phyloP scores from a whole-genome alignment of 192 early-diverging fungal species.

The Entophlyctis luteolus region DNA sequence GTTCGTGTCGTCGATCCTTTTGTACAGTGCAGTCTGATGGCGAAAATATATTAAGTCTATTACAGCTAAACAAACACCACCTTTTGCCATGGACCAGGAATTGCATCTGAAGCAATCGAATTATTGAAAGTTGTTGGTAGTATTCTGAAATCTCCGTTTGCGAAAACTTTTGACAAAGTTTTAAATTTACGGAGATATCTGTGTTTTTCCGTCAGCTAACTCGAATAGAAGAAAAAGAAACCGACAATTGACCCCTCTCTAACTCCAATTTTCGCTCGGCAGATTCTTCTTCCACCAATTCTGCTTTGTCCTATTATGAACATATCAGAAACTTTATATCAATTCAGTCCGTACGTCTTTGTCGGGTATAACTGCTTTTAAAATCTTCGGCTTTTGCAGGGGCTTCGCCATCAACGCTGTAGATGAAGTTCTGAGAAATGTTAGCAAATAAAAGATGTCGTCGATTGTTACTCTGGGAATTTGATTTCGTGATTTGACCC shows the following conservation, averaged over 20 bases:
- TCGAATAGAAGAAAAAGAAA: background rate
- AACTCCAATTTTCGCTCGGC: slow-evolving; percentile 37
- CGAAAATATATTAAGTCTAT: background rate
- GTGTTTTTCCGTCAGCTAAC: background rate
- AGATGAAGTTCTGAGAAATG: slow-evolving; percentile 8
- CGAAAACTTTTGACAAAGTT: slow-evolving; percentile 53
- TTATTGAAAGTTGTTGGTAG: slow-evolving; percentile 26
- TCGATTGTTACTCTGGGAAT: background rate
- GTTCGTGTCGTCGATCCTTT: slow-evolving; percentile 46
- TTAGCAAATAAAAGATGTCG: background rate
- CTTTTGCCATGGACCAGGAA: slow-evolving; percentile 50
- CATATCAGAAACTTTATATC: background rate
- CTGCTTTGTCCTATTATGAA: slow-evolving; percentile 23
- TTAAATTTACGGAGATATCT: slow-evolving; percentile 58
- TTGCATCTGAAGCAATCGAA: background rate
- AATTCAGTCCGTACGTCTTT: slow-evolving; percentile 1
- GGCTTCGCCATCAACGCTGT: slow-evolving; percentile 12
- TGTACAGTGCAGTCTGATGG: slow-evolving; percentile 36
- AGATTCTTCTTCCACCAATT: slow-evolving; percentile 17
- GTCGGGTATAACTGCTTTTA: slow-evolving; percentile 18
- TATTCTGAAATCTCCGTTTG: slow-evolving; percentile 51
- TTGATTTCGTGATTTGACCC: background rate
- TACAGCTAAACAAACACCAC: background rate
- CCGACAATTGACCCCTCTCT: slow-evolving; percentile 47
- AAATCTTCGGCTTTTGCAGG: slow-evolving; percentile 7